A percentile compares a stretch with the other conserved stretches of the same genome.
These are phyloP conservation scores for Ganoderma sinense DNA, from an alignment of 1,284 basidiomycete genomes.

Conservation along the genomic window DNA sequence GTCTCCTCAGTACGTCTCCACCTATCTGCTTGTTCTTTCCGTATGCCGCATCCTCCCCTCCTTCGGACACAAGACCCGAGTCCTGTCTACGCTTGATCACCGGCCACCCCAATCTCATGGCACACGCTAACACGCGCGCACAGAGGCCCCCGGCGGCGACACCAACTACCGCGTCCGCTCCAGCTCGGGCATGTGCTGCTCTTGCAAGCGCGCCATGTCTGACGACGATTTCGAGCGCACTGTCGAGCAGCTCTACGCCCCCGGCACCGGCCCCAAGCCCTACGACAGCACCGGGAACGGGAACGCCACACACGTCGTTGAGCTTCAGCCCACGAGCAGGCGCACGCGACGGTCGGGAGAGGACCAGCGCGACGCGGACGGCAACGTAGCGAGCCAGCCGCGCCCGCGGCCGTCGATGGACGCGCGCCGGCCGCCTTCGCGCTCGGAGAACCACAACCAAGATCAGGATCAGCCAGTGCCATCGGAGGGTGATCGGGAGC, in stretches of 20 bases:
- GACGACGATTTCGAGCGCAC: conserved; percentile 30
- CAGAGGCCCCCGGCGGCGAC: neutral
- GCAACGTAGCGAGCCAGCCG: conserved; percentile 21
- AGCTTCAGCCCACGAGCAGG: conserved; percentile 20
- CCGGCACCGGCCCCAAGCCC: conserved; percentile 8
- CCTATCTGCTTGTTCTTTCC: no score
- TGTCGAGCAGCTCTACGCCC: conserved; percentile 29
- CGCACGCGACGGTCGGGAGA: neutral
- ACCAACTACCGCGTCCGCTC: conserved; percentile 5
- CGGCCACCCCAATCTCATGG: neutral
- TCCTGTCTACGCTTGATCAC: neutral
- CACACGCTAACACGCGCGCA: neutral
- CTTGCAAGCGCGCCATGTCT: conserved; percentile 25
- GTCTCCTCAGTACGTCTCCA: conserved; percentile 25
- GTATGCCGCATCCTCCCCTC: no score
- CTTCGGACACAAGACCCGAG: no score
- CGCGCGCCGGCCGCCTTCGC: conserved; percentile 11
- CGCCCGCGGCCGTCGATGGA: conserved; percentile 26
- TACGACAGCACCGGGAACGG: conserved; percentile 7
- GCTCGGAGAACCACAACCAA: neutral
- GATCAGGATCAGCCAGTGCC: neutral
- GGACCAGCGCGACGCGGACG: neutral
- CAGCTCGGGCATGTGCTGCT: conserved; percentile 19
- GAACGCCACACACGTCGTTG: conserved; percentile 22
- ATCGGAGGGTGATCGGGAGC: conserved; percentile 14